Evolutionary conservation across 345 rosid species (phyloP).

Genomic region (Brassica incana): DNA sequence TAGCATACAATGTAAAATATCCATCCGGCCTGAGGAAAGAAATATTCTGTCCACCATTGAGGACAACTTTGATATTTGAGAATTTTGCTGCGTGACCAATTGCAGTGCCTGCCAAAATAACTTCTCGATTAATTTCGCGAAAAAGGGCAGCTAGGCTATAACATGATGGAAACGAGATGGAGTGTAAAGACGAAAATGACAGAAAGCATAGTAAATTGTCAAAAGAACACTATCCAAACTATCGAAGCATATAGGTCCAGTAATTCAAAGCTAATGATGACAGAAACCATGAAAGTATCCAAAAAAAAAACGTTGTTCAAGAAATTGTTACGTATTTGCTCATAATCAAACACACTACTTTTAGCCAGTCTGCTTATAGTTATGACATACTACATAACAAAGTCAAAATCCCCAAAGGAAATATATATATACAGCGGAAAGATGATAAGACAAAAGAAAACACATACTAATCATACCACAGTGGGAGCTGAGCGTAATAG

Average conservation of each 20-base stretch:
- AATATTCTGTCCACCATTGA: conserved; percentile 74
- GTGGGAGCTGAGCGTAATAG: not conserved
- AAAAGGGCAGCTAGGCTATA: not conserved
- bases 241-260: not conserved
- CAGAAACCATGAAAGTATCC: not conserved
- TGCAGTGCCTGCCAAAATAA: conserved; percentile 41
- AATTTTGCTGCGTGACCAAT: conserved; percentile 63
- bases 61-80: conserved; percentile 74
- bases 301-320: not conserved
- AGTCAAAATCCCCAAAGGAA: not conserved
- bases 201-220: not conserved
- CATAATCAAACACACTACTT: no score
- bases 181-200: not conserved
- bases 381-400: not conserved
- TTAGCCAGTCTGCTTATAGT: no score
- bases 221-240: not conserved
- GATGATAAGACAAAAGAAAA: not conserved
- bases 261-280: conserved; percentile 3
- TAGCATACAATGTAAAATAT: conserved; percentile 90
- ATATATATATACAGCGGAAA: not conserved
- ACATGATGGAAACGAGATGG: conserved; percentile 4
- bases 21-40: conserved; percentile 94
- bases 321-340: not conserved
- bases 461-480: not conserved
- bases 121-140: conserved; percentile 9